A percentile compares a stretch with the other conserved stretches of the same genome.
These are phyloP conservation scores for Arctium minus DNA, from an alignment of 129 eudicot genomes.

Conservation along the genomic window DNA sequence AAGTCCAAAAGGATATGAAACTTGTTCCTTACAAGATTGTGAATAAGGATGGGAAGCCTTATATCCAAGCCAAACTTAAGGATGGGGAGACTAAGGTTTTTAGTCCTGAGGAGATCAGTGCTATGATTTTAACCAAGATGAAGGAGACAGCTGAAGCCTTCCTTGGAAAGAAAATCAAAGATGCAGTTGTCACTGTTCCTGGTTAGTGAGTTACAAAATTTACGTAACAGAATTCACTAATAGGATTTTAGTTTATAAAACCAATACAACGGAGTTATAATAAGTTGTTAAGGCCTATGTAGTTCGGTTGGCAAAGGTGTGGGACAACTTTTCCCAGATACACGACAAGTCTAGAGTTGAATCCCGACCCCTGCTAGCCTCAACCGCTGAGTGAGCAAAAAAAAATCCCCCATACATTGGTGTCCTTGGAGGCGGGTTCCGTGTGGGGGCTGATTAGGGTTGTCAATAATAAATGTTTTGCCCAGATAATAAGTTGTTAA, in stretches of 20 bases:
- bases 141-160: constrained; percentile 69
- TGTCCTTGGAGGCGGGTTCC: no score
- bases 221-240: not conserved
- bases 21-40: constrained; percentile 50
- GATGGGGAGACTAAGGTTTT: constrained; percentile 59
- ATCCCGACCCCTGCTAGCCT: no score
- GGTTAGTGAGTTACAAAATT: constrained; percentile 27
- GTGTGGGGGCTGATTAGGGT: no score
- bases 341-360: no score
- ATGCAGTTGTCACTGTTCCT: constrained; percentile 63
- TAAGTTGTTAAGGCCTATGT: not conserved
- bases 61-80: constrained; percentile 42
- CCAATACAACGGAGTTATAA: not conserved
- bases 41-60: constrained; percentile 57
- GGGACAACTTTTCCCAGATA: no score
- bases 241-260: no score
- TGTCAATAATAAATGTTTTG: no score
- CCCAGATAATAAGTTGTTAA: no score
- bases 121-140: constrained; percentile 57
- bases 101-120: constrained; percentile 66
- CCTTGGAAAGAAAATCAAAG: constrained; percentile 58
- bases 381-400: no score
- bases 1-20: constrained; percentile 53
- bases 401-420: no score
- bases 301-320: no score